A percentile compares a stretch with the other conserved stretches of the same genome.
Conservation (phyloP, 176 grass and related monocot genomes). For the Musa troglodytarum region DNA sequence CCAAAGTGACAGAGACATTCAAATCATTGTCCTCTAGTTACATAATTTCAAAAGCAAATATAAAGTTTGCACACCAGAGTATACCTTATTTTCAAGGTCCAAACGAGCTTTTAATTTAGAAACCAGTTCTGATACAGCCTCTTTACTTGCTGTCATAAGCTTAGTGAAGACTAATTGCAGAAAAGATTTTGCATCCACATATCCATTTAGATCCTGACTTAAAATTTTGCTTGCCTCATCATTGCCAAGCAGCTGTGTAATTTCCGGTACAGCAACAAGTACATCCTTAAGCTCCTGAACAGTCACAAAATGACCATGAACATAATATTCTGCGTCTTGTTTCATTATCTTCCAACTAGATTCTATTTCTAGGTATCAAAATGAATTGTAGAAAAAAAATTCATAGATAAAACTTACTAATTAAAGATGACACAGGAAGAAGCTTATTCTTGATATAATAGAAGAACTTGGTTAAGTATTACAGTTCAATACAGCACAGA, state of each 20-base stretch:
- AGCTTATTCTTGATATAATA: too few relatives aligned
- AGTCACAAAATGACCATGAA: slow-evolving; percentile 9
- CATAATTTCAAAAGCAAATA: neutral
- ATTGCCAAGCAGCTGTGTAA: slow-evolving; percentile 41
- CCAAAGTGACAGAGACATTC: too few relatives aligned
- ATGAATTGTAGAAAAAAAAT: neutral
- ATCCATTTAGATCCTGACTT: slow-evolving; percentile 26
- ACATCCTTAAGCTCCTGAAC: slow-evolving; percentile 70
- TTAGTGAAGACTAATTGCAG: slow-evolving; percentile 55
- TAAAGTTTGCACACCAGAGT: neutral
- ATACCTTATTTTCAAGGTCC: slow-evolving; percentile 65
- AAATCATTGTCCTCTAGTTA: too few relatives aligned
- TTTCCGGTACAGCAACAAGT: slow-evolving; percentile 60
- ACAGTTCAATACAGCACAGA: too few relatives aligned
- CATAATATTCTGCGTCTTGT: neutral
- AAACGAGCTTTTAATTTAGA: slow-evolving; percentile 50
- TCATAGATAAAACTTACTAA: too few relatives aligned
- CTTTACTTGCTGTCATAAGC: slow-evolving; percentile 66
- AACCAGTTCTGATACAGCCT: slow-evolving; percentile 42
- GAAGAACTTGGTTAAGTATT: too few relatives aligned
- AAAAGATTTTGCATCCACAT: slow-evolving; percentile 31
- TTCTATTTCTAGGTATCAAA: neutral
- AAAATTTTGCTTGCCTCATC: slow-evolving; percentile 46
- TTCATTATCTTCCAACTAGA: neutral
- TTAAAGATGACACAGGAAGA: too few relatives aligned